phyloP scores from a whole-genome alignment of 441 rosid genomes.

The Bruguiera hainesii region DNA sequence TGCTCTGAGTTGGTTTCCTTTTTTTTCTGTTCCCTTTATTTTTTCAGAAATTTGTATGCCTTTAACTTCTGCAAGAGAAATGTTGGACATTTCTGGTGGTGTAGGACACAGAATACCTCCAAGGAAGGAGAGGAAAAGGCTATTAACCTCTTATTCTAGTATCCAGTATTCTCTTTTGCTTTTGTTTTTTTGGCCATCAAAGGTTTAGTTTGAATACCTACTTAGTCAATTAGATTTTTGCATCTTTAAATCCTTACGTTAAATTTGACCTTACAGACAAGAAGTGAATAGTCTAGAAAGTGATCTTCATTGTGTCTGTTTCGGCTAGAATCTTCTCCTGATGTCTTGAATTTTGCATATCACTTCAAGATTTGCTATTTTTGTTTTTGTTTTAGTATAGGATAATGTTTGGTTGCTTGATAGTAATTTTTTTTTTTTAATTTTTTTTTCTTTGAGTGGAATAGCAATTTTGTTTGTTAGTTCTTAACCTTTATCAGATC shows the following conservation, averaged over 20 bases:
- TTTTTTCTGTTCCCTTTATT: slow-evolving; percentile 15
- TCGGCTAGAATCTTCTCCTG: background rate
- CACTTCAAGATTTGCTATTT: slow-evolving; percentile 1
- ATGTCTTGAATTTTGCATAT: slow-evolving; percentile 11
- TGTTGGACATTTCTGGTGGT: slow-evolving; percentile 31
- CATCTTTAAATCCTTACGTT: background rate
- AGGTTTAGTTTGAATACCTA: background rate
- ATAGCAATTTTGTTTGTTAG: slow-evolving; percentile 16
- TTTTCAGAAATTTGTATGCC: slow-evolving; percentile 58
- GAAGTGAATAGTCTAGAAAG: background rate
- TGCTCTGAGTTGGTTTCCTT: slow-evolving; percentile 33
- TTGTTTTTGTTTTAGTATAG: slow-evolving; percentile 5
- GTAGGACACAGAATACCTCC: slow-evolving; percentile 42
- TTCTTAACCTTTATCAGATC: slow-evolving; percentile 50
- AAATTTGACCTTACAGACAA: background rate
- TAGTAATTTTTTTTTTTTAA: slow-evolving; percentile 14
- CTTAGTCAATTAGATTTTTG: background rate
- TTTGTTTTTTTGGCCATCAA: background rate
- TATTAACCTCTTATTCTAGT: slow-evolving; percentile 36
- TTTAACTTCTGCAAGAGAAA: slow-evolving; percentile 33
- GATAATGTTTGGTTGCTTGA: background rate
- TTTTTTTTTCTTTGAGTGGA: no score
- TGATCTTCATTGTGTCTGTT: background rate
- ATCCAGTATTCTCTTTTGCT: slow-evolving; percentile 29
- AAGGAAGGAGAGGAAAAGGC: slow-evolving; percentile 56